These are phyloP conservation scores for Quercus glauca DNA, from an alignment of 306 rosid species.

Conservation along the genomic window DNA sequence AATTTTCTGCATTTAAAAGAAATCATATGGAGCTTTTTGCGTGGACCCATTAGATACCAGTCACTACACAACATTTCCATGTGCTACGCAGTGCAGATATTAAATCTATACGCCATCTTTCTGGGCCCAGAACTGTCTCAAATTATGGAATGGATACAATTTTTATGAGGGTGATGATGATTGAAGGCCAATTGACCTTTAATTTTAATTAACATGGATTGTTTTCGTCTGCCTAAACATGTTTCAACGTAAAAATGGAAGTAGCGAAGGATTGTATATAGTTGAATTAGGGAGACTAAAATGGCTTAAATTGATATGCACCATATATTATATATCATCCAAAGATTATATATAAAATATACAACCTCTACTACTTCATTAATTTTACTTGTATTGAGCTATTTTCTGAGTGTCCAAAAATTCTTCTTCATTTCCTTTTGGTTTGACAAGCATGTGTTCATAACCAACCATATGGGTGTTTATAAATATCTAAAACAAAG, in stretches of 20 bases:
- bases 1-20: not conserved
- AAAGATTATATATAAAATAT: too few species aligned
- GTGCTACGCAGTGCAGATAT: conserved; percentile 15
- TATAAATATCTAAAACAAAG: too few species aligned
- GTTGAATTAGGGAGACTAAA: too few species aligned
- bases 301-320: too few species aligned
- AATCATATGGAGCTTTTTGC: not conserved
- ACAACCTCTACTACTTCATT: not conserved
- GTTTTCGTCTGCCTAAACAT: not conserved
- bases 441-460: not conserved
- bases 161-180: not conserved
- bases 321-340: too few species aligned
- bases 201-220: not conserved
- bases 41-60: conserved; percentile 6
- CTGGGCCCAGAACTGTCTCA: conserved; percentile 21
- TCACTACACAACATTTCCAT: not conserved
- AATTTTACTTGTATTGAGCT: not conserved
- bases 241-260: too few species aligned
- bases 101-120: conserved; percentile 14
- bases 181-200: not conserved
- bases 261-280: too few species aligned
- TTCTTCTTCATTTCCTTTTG: not conserved
- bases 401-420: too few species aligned
- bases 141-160: not conserved
- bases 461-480: not conserved